These are phyloP conservation scores for Penicillium psychrofluorescens DNA, from an alignment of 495 filamentous ascomycete genomes.

Conservation along the genomic window DNA sequence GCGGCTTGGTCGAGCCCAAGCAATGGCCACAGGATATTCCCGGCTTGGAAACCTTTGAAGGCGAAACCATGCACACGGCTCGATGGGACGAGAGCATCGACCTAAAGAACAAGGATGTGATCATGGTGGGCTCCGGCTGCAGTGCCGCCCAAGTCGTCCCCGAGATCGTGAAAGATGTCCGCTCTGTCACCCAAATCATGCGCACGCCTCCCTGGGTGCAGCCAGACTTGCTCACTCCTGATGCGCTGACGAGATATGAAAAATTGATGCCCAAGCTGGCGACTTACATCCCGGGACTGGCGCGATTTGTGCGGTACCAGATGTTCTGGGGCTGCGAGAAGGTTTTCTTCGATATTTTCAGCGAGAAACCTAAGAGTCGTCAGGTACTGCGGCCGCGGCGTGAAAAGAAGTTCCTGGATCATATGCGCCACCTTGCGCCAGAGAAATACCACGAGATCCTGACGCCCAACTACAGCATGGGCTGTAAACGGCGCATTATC, in stretches of 20 bases:
- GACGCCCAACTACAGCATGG: slow-evolving; percentile 52
- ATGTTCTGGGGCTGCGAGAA: slow-evolving; percentile 31
- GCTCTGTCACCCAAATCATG: slow-evolving; percentile 57
- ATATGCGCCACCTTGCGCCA: slow-evolving; percentile 45
- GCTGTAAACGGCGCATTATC: slow-evolving; percentile 56
- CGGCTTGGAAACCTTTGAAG: slow-evolving; percentile 47
- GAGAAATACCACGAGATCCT: slow-evolving; percentile 58
- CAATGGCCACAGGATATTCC: slow-evolving; percentile 42
- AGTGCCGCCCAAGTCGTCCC: slow-evolving; percentile 43
- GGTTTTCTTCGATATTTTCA: slow-evolving; percentile 27
- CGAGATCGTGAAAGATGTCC: slow-evolving; percentile 34
- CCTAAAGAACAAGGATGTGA: slow-evolving; percentile 44
- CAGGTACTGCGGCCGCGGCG: slow-evolving; percentile 10
- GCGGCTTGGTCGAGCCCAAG: slow-evolving; percentile 46
- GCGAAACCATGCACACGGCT: slow-evolving; percentile 51
- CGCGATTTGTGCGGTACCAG: slow-evolving; percentile 16
- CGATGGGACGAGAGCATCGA: slow-evolving; percentile 44
- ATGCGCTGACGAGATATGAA: slow-evolving; percentile 22
- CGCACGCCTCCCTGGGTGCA: slow-evolving; percentile 56
- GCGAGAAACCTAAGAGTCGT: slow-evolving; percentile 18
- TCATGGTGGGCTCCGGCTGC: slow-evolving; percentile 58
- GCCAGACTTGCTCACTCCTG: slow-evolving; percentile 12
- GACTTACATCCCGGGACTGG: slow-evolving; percentile 39
- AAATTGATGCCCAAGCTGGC: slow-evolving; percentile 33
- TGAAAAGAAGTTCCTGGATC: slow-evolving; percentile 32